Base-by-base conservation (phyloP, 2,329 filamentous ascomycete genomes). In the Aspergillus thermomutatus region DNA sequence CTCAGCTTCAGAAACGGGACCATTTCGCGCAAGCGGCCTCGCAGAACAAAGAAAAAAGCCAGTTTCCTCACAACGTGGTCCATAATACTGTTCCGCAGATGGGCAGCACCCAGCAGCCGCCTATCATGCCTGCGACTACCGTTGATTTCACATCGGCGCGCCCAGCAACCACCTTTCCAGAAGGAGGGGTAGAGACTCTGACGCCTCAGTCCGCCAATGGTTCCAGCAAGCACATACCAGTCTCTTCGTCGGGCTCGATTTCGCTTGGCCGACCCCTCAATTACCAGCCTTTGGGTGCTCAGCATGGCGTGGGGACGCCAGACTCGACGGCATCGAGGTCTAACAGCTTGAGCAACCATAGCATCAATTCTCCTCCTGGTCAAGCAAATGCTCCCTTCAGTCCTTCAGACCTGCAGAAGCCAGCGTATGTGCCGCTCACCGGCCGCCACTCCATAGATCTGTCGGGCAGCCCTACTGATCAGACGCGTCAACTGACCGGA, bases 1-100 rank as follows among this genome's bases (percentile, higher is more conserved):
- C 79, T n/a, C 78, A 80, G 61, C 65, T 80, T 17, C 78, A 80
- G 63, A 78, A 79, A 62, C 77, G 79, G 58, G 78, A 81, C 59
- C 70, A 71, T 53, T 78, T 79, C 59, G 69, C 74, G 19, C 74
- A 77, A 46, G 54, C 66, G 14, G 59, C 67, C 43, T 64, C 63
- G 40, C 64, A 64, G 23, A 60, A 53, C 19, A 54, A 58, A 25
- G 53, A 64, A 58, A 58, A 61, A 5, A 41, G 58, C 8, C 53
- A 52, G 7, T 66, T 66, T 49, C 53, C 59, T 3, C 60, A 63
- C n/a, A 46, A 55, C 9, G 51, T 53, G 49, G 51, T 57, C 3
- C 59, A 63, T 2, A 63, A 64, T 8, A 57, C 61, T 46, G 60
- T 64, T 4, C 60, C 67, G n/a, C 66, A 56, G 31, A 50, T 51